phyloP scores from a whole-genome alignment of 768 basidiomycete genomes.

The Collybiopsis confluens region DNA sequence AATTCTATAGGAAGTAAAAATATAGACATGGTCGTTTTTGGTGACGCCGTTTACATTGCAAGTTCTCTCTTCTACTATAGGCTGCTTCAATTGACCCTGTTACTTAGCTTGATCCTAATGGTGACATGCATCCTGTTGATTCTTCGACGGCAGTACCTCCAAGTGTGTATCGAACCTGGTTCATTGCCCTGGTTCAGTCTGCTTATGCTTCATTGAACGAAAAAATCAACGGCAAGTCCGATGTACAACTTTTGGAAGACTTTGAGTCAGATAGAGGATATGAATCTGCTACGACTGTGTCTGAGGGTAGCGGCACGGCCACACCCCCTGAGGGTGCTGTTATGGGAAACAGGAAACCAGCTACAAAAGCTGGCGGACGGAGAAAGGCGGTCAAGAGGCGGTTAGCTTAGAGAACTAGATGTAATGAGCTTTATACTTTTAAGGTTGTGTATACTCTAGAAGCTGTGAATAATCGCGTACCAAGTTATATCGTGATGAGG shows the following conservation, averaged over 20 bases:
- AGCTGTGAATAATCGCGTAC: too few species aligned
- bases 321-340: slow-evolving; percentile 31
- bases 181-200: slow-evolving; percentile 42
- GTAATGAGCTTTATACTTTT: too few species aligned
- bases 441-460: too few species aligned
- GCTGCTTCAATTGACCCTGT: neutral
- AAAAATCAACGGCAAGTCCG: neutral
- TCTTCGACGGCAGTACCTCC: slow-evolving; percentile 53
- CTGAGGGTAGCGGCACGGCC: slow-evolving; percentile 39
- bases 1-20: slow-evolving; percentile 40
- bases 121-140: slow-evolving; percentile 55
- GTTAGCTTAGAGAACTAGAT: slow-evolving; percentile 18
- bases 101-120: slow-evolving; percentile 56
- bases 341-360: slow-evolving; percentile 30
- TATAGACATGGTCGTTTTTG: slow-evolving; percentile 82
- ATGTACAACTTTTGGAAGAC: neutral
- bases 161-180: slow-evolving; percentile 67
- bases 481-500: too few species aligned
- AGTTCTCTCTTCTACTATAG: neutral
- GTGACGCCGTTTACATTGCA: slow-evolving; percentile 70
- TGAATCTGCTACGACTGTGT: slow-evolving; percentile 36
- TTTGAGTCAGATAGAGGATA: slow-evolving; percentile 28
- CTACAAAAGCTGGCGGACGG: slow-evolving; percentile 58
- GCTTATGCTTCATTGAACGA: slow-evolving; percentile 12
- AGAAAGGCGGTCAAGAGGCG: slow-evolving; percentile 54